Evolutionary conservation across 2,329 filamentous ascomycete genomes (phyloP), one percentile per base, ranked within the genome.

Genomic region (Cercospora sp.): DNA sequence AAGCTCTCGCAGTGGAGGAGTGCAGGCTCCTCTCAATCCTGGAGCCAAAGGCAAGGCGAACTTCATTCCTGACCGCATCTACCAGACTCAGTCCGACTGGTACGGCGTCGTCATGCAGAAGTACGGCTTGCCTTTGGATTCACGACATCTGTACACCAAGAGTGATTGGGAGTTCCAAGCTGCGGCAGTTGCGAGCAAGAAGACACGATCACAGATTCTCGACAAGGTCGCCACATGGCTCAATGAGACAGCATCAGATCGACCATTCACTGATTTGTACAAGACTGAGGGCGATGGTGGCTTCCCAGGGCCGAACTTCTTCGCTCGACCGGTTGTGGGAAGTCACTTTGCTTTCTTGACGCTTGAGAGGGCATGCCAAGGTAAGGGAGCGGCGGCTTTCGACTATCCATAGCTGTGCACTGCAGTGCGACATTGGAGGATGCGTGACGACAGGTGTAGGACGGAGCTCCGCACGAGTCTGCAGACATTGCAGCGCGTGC

Each of bases 111-210:
- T 94, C 9, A 87, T 92, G 72, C 92, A 96, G 78, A 89, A 87
- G 74, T 96, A 94, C 78, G 93, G 93, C 1, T 81, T 97, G 3
- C 92, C 93, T 0, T 86, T 97, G 7, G 93, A 97, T 79, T 91
- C 87, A 72, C 87, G 93, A 53, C 92, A 95, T 78, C 79, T 94
- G 3, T 95, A 95, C 79, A 90, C 92, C 36, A 97, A 97, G 69
- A 68, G 64, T 40, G 93, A 97, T 80, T 97, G 93, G 93, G 90
- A 95, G 74, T 93, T 96, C 78, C 94, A 95, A 78, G 91, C 92
- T 0, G 92, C 93, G 58, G 91, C 92, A 1, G 90, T 96, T 5
- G 87, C 91, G 3, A 89, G 88, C 73, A 86, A 87, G 76, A 81
- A 84, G 67, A 90, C 91, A 1, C 86, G 92, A 64, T 84, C 85